Base-by-base conservation (phyloP, 2,329 filamentous ascomycete genomes). In the Davidsoniella eucalypti region DNA sequence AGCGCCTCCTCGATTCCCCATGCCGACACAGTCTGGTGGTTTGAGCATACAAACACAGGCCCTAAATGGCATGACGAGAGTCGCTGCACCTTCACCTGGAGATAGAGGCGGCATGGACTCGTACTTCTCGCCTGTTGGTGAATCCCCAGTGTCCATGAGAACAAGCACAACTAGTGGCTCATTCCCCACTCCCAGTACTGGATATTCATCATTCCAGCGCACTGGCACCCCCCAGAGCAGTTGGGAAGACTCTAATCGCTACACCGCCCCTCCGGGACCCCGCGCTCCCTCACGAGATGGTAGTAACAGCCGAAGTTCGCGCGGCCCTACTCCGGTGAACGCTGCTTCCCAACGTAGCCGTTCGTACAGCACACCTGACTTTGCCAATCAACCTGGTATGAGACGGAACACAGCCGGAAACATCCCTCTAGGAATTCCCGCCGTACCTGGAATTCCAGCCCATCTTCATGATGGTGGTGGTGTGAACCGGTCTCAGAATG, bases 301-400 rank as follows among this genome's bases (percentile, higher is more conserved):
- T 2, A 52, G 44, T 36, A 45, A 29, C n/a, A 52, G 50, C 37
- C 50, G 50, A 14, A 71, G 80, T 6, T 80, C 77, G 29, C 73
- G 77, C 14, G 81, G 79, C 54, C 71, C 75, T 83, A 84, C 58
- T 69, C 72, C 50, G 73, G 84, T 56, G 78, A 76, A 58, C 74
- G 77, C 42, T 80, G 86, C 57, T 76, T 84, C 86, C 61, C 80
- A 82, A 60, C 76, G 87, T 56, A 82, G 85, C 66, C 78, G 92
- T 56, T 94, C 88, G 37, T 93, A 93, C 60, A 96, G 90, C 67
- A 95, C 88, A 55, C 90, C 92, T 6, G 88, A 96, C 62, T 94
- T 94, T 58, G 50, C 50, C 16, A 86, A 93, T 56, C 80, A 75
- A 49, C 75, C 80, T 49, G 72, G 75, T 55, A 69, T 72, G 60